Base-by-base conservation (phyloP, 495 filamentous ascomycete species). In the Penicillium dipodomyicola region DNA sequence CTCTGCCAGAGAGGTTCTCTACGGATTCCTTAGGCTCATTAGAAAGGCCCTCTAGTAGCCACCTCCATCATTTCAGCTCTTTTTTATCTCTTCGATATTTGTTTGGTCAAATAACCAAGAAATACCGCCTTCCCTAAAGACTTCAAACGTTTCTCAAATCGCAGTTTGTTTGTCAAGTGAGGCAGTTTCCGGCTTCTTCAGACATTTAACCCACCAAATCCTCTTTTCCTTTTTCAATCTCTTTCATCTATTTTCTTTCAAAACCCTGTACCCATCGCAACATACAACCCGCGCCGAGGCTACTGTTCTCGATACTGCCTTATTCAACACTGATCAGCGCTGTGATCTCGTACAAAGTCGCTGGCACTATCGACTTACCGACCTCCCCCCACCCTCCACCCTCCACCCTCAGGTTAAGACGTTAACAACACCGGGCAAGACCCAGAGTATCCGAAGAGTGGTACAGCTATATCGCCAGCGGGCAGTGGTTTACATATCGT, bases 81-180 rank as follows among this genome's bases (percentile, higher is more conserved):
- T n/a, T n/a, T n/a, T 17, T 6, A 2, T n/a, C 15, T n/a, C 4
- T n/a, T 37, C 32, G 12, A 15, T 15, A 8, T 39, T 39, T 39
- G 35, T 39, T 39, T 39, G 35, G 35, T 39, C 15, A 15, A 39
- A 39, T n/a, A 39, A 39, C 6, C 35, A 39, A 15, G 35, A 39
- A 27, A 27, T n/a, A 23, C 23, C 23, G 8, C 41, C 41, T 43
- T 43, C 41, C 43, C 15, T 5, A 14, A 42, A 20, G 11, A 14
- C 27, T 32, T 32, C 10, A 33, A 12, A 4, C n/a, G 3, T 22
- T 45, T 45, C 15, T 23, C 42, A 15, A 45, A 25, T 15, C 27
- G 22, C 14, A 39, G 15, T 19, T 32, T 48, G 45, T 48, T 48
- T 48, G 45, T 30, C 25, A 47, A 47, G 44, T 30, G 15, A 48